These are phyloP conservation scores for Thalassiosira allenii DNA, from an alignment of 352 stramenopile genomes.

Conservation along the genomic window DNA sequence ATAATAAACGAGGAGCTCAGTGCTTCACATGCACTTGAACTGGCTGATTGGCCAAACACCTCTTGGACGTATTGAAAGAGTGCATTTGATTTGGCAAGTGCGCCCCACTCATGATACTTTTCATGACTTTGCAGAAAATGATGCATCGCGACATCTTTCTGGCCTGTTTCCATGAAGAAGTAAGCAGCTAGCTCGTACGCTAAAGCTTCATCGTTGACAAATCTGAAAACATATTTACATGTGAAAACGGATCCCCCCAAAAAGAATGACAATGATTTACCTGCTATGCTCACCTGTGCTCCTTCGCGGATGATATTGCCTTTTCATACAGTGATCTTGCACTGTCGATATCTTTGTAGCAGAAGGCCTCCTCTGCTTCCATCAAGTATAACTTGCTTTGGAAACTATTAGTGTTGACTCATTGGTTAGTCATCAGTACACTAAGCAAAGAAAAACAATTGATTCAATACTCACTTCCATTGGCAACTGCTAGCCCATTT, in stretches of 20 bases:
- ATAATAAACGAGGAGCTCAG: too few species aligned
- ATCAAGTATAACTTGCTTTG: conserved; percentile 37
- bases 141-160: background rate
- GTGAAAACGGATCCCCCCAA: conserved; percentile 11
- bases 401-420: too few species aligned
- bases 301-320: conserved; percentile 41
- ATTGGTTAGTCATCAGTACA: too few species aligned
- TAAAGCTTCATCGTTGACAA: conserved; percentile 48
- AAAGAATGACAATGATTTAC: background rate
- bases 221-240: conserved; percentile 18
- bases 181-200: background rate
- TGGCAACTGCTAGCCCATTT: too few species aligned
- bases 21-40: too few species aligned
- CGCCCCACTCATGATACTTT: conserved; percentile 5
- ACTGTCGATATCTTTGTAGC: conserved; percentile 16
- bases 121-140: conserved; percentile 2
- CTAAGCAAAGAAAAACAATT: too few species aligned
- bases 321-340: conserved; percentile 44
- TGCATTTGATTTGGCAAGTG: background rate
- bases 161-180: background rate
- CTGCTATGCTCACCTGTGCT: conserved; percentile 32
- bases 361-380: conserved; percentile 41
- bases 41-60: too few species aligned
- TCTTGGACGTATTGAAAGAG: background rate
- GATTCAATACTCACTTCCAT: conserved; percentile 34